These are phyloP conservation scores for Pleurotus tuoliensis DNA, from an alignment of 768 basidiomycete genomes.

Conservation along the genomic window DNA sequence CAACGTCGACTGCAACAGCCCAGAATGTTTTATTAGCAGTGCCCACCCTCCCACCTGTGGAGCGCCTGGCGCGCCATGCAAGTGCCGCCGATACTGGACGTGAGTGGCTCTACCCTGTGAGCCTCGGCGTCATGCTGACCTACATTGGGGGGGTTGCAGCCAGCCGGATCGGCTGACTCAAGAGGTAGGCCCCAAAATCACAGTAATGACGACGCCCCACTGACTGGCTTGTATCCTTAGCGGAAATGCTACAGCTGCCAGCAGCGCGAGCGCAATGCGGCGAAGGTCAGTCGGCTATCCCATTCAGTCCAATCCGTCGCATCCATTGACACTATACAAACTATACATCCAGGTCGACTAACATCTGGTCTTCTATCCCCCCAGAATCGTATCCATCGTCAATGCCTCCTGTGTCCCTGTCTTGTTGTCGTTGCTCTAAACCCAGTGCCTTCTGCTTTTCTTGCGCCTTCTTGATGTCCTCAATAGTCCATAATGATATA, in stretches of 20 bases:
- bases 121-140: background rate
- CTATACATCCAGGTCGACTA: conserved; percentile 50
- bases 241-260: no score
- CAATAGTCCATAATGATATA: conserved; percentile 90
- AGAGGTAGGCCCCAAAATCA: conserved; percentile 32
- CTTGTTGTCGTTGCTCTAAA: conserved; percentile 42
- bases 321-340: conserved; percentile 9
- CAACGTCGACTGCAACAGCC: conserved; percentile 49
- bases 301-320: background rate
- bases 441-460: conserved; percentile 71
- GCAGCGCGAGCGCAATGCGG: no score
- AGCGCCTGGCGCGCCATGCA: conserved; percentile 25
- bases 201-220: conserved; percentile 3
- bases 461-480: conserved; percentile 86
- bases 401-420: conserved; percentile 31
- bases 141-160: background rate
- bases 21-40: conserved; percentile 41
- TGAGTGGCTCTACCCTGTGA: background rate
- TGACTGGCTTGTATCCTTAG: conserved; percentile 9
- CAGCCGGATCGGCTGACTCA: conserved; percentile 50
- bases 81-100: conserved; percentile 56
- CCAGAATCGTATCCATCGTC: conserved; percentile 68
- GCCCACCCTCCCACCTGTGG: conserved; percentile 47
- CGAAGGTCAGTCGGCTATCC: no score
- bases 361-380: conserved; percentile 59